Base-by-base conservation (phyloP, 495 filamentous ascomycete species). In the Lepraria neglecta region DNA sequence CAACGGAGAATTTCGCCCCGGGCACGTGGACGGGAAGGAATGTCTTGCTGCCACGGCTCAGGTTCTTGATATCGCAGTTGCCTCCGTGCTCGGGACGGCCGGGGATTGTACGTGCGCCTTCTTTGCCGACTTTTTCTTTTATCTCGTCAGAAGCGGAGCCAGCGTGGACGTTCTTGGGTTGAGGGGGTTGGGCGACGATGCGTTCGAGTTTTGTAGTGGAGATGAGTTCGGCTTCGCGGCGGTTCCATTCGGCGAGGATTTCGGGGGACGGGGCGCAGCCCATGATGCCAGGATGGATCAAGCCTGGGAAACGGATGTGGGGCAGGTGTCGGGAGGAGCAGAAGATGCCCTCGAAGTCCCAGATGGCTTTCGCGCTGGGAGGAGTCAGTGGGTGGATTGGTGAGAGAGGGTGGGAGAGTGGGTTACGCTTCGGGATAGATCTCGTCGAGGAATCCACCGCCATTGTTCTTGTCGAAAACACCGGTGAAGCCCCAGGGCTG, bases 341-440 rank as follows among this genome's bases (percentile, higher is more conserved):
- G 75, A 87, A 91, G 68, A 97, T 96, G 61, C 92, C 92, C 69
- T 96, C 91, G 64, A 97, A 96, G 69, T 96, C 92, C 92, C 92
- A 97, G 69, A 97, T 96, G 0, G 92, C 92, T 69, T 94, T 94
- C 17, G 89, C 90, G n/a, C 86, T 88, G 64, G 6, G 46, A 10
- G 28, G 31, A 19, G 31, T 38, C 14, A 11, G 28, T 14, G 56
- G 19, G 19, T 2, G 1, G 12, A 15, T 19, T 38, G 28, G 3
- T 21, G 21, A n/a, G 24, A 6, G 19, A 6, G 19, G 14, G 14
- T 15, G 35, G 12, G 35, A 35, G 47, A 9, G 48, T 46, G 51
- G 19, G 80, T 24, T 74, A 87, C 84, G 89, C 81, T 10, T 90
- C 84, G 0, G 92, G 92, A 68, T 95, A 97, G 12, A 89, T 76